Evolutionary conservation across 495 filamentous ascomycete species (phyloP), one percentile per base, ranked within the genome.

Genomic region (Xylaria sp.): DNA sequence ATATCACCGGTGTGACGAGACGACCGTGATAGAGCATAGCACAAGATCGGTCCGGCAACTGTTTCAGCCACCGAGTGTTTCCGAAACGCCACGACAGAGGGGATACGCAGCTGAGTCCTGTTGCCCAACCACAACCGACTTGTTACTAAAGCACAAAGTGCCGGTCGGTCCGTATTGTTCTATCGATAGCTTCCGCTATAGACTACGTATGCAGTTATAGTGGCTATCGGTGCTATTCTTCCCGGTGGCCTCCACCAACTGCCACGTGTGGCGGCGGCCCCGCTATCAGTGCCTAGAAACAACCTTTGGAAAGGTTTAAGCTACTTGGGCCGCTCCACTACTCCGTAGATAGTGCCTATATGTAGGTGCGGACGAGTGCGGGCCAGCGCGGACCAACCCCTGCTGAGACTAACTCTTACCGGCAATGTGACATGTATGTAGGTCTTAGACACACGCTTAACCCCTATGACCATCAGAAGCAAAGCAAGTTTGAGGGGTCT

Each of bases 351-450:
- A n/a, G n/a, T 21, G n/a, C n/a, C 46, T 50, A 21, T 29, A 53
- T 55, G 52, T 59, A 59, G 17, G 57, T 59, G 57, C 57, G 57
- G 52, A 8, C 14, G 26, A 55, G 52, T 55, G 52, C 52, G 52
- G 57, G 33, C 33, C 29, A 11, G 55, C 33, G 57, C 14, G 57
- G 55, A 35, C 55, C 33, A 58, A 33, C 24, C 11, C 24, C 21
- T 3, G 3, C 11, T 11, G 3, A 29, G 24, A 29, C 24, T 2
- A 15, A 26, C 5, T 26, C 12, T 5, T 55, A 26, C 14, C 52
- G 0, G 52, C 26, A 31, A 26, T 55, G 24, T 55, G 44, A 48
- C 14, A 48, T 46, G 50, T 48, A 48, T 14, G 17, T 46, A 19
- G 15, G 43, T 46, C 17, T 17, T 12, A 8, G 1, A 5, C n/a